A percentile compares a stretch with the other conserved stretches of the same genome.
Conservation (phyloP, 352 stramenopile genomes). For the Phytophthora fragariaefolia region DNA sequence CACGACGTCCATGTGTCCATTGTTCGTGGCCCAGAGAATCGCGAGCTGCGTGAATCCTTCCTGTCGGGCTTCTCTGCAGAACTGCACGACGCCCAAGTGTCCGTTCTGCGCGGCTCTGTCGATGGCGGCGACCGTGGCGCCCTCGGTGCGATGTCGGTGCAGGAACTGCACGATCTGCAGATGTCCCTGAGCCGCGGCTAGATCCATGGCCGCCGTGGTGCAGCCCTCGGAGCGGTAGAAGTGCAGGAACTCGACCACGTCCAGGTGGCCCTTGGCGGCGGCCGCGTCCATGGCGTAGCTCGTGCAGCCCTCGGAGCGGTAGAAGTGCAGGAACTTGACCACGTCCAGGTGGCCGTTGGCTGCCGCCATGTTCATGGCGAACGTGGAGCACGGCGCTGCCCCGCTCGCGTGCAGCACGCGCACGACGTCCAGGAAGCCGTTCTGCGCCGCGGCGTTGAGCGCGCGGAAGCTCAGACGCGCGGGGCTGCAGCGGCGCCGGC, state of each 20-base stretch:
- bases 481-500: constrained; percentile 7
- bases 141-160: constrained; percentile 35
- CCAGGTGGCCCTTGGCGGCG: constrained; percentile 39
- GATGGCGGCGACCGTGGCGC: constrained; percentile 46
- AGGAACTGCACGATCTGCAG: constrained; percentile 47
- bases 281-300: constrained; percentile 50
- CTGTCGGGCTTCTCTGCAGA: constrained; percentile 32
- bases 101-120: constrained; percentile 51
- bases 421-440: constrained; percentile 31
- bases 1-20: constrained; percentile 34
- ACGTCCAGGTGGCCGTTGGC: constrained; percentile 35
- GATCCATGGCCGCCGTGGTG: constrained; percentile 45
- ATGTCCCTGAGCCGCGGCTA: constrained; percentile 39
- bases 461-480: constrained; percentile 22
- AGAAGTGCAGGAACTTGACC: constrained; percentile 43
- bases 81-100: constrained; percentile 37
- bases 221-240: constrained; percentile 35
- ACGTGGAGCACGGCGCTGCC: constrained; percentile 22
- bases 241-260: constrained; percentile 51
- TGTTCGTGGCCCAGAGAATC: constrained; percentile 41
- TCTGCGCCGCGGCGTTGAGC: constrained; percentile 32
- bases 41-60: constrained; percentile 40
- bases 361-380: constrained; percentile 46
- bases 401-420: constrained; percentile 20
- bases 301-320: constrained; percentile 45